phyloP scores from a whole-genome alignment of 768 basidiomycete genomes.

The Lentinula aciculospora region DNA sequence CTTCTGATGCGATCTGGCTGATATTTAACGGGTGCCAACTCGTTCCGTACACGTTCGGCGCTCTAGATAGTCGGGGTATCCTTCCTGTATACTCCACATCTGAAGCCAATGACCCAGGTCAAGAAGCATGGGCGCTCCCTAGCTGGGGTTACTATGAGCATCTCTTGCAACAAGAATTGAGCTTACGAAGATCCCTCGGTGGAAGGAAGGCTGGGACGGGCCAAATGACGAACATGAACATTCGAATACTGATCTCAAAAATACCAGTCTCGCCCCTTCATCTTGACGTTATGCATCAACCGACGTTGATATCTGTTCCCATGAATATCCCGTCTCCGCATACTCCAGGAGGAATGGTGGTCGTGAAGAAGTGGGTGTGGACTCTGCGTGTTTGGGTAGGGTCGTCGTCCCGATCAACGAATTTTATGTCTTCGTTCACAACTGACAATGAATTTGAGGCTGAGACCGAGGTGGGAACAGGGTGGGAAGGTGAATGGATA shows the following conservation, averaged over 20 bases:
- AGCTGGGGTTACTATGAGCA: conserved; percentile 5
- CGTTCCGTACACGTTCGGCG: not conserved
- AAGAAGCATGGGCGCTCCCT: conserved; percentile 1
- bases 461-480: conserved; percentile 41
- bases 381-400: conserved; percentile 41
- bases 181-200: not conserved
- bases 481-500: conserved; percentile 75
- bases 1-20: conserved; percentile 42
- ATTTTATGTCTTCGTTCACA: not conserved
- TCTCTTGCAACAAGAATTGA: not conserved
- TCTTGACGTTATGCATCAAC: not conserved
- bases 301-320: not conserved
- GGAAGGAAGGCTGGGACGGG: not conserved
- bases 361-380: conserved; percentile 65
- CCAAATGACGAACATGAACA: not conserved
- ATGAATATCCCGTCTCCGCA: conserved; percentile 26
- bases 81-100: not conserved
- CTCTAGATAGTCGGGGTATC: not conserved
- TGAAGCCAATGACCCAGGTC: not conserved
- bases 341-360: conserved; percentile 52
- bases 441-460: not conserved
- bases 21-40: conserved; percentile 65
- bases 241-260: not conserved
- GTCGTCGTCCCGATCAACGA: conserved; percentile 6
- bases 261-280: conserved; percentile 1